Evolutionary conservation across 2,329 filamentous ascomycete genomes (phyloP), one percentile per base, ranked within the genome.

Genomic region (Clarireedia homoeocarpa): DNA sequence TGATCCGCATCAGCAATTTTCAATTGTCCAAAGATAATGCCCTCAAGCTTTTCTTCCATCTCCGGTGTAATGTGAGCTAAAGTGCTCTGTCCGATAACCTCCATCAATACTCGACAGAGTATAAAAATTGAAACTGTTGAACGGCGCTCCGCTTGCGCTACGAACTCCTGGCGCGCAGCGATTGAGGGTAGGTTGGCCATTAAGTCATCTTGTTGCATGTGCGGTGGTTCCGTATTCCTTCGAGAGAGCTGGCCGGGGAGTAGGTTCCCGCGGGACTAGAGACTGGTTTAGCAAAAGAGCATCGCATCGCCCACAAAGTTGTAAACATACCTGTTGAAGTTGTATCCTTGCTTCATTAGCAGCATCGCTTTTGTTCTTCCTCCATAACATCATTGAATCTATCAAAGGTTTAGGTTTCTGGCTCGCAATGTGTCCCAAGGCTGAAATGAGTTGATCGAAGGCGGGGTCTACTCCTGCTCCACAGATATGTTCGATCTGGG

Each of bases 381-480:
- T 85, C 94, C 94, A 99, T 34, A 95, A 81, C 89, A 99, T 99
- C 71, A 99, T 91, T 20, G 89, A 91, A 71, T 99, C 94, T 66
- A 99, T 96, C 51, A 99, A 74, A 5, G 91, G 89, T 69, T 95
- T 97, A 5, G 95, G 95, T 68, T 95, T 95, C 63, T 91, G 88
- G 58, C 90, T 88, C 53, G 92, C 90, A 67, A 99, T 96, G 69
- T 97, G 92, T 3, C 94, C 94, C 40, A 99, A 78, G 15, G 95
- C 94, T 27, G 86, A 84, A 61, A 99, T 95, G 65, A 96, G 82
- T 72, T 97, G 92, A 71, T 99, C 94, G 69, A 99, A 99, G 10
- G 83, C 84, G 1, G 86, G 80, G 69, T 99, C 94, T 42, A 88
- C 88, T 15, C 91, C 91, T 42, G 88, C 87, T 1, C 94, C 95